Evolutionary conservation across 441 rosid species (phyloP), one percentile per base, ranked within the genome.

Genomic region (Eugenia klotzschiana): DNA sequence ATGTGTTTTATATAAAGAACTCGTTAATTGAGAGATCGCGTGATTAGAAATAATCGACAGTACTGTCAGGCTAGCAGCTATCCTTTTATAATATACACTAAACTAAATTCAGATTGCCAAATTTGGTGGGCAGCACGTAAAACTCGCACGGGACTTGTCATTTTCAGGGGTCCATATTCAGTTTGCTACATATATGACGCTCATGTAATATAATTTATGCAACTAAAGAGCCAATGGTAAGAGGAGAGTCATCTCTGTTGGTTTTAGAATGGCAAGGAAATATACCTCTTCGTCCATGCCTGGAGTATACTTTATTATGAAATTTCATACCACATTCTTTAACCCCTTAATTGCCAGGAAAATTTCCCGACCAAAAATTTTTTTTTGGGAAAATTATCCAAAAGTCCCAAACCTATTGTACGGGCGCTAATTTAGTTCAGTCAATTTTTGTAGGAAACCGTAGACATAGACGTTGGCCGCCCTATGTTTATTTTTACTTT

Each of bases 291-390:
- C 0, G 4, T 1, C 29, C 29, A 2, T 2, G 60, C 16, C 16
- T 0, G 1, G 8, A 56, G 29, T n/a, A n/a, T 56, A 56, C 27
- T 25, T 56, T 5, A 3, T 56, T 56, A 5, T 1, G 2, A 56
- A 15, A 25, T 2, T 56, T n/a, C 8, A 2, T 25, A 12, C 1
- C 16, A 56, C 60, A 0, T 56, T 56, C 6, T 11, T 25, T 56
- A 0, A 56, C 7, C 0, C 0, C 0, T n/a, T 0, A 55, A 13
- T 55, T 4, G n/a, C n/a, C n/a, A n/a, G n/a, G n/a, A n/a, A n/a
- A n/a, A n/a, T n/a, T n/a, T n/a, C n/a, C n/a, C n/a, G n/a, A n/a
- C n/a, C n/a, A n/a, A n/a, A n/a, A n/a, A n/a, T n/a, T n/a, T n/a
- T n/a, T n/a, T n/a, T n/a, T 55, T 0, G 51, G 18, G 16, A 50